phyloP scores from a whole-genome alignment of 164 flowering plant genomes.

The Aristolochia fimbriata region DNA sequence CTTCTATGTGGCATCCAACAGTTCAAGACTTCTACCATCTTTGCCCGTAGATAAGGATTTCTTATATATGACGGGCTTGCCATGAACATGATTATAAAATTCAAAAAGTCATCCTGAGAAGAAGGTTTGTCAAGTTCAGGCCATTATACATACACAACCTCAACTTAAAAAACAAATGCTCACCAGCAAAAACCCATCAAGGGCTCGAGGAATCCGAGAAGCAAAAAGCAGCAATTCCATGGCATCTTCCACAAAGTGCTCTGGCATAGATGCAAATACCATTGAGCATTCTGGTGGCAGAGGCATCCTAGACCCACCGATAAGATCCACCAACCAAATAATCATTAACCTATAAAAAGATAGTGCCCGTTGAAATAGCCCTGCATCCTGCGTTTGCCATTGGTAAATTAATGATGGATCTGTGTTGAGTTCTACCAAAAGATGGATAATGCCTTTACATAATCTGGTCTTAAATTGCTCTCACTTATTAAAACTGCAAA shows the following conservation, averaged over 20 bases:
- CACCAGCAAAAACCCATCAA: constrained; percentile 83
- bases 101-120: constrained; percentile 93
- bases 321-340: constrained; percentile 77
- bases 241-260: constrained; percentile 96
- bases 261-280: constrained; percentile 95
- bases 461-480: too few species aligned
- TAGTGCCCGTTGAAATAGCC: constrained; percentile 65
- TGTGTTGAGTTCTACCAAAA: too few species aligned
- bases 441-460: too few species aligned
- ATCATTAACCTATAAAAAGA: constrained; percentile 89
- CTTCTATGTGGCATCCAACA: constrained; percentile 95
- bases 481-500: neutral
- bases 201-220: constrained; percentile 78
- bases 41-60: constrained; percentile 95
- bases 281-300: constrained; percentile 75
- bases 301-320: constrained; percentile 95
- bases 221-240: constrained; percentile 94
- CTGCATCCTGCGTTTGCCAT: constrained; percentile 35
- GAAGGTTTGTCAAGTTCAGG: neutral
- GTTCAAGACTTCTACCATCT: constrained; percentile 98
- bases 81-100: constrained; percentile 98
- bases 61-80: constrained; percentile 73
- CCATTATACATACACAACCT: neutral
- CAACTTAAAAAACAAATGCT: neutral
- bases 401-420: too few species aligned